A percentile compares a stretch with the other conserved stretches of the same genome.
phyloP scores from a whole-genome alignment of 2,329 filamentous ascomycete genomes.

The Fusarium sp. region DNA sequence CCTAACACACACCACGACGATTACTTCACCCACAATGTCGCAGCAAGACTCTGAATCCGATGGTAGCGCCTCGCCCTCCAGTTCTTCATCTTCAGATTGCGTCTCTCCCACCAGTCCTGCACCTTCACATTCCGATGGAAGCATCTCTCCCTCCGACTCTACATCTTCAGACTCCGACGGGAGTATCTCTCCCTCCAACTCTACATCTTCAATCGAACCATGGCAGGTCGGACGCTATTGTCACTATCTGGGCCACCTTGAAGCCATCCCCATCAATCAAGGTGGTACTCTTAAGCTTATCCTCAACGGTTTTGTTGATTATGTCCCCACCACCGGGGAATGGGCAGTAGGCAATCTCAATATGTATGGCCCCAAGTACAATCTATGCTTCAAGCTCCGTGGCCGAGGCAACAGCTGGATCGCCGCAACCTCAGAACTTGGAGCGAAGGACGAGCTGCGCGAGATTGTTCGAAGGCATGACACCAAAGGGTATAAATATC shows the following conservation, averaged over 20 bases:
- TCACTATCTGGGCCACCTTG: neutral
- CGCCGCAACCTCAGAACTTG: fast-evolving
- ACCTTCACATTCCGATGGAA: too few relatives aligned
- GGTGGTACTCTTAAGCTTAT: neutral
- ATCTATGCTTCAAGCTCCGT: neutral
- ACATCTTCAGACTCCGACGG: too few relatives aligned
- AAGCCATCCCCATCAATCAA: neutral
- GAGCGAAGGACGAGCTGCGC: neutral
- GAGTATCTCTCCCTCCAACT: neutral
- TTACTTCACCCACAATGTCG: neutral
- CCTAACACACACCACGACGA: too few relatives aligned
- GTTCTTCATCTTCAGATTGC: neutral
- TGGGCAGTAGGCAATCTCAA: neutral
- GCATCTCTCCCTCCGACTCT: too few relatives aligned
- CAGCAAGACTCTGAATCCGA: neutral
- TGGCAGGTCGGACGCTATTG: neutral
- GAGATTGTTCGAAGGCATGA: neutral
- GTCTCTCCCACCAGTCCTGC: too few relatives aligned
- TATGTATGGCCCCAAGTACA: fast-evolving
- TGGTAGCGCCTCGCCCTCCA: too few relatives aligned
- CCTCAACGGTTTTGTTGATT: too few relatives aligned
- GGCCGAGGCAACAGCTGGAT: neutral
- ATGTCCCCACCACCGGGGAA: too few relatives aligned
- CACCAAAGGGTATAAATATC: neutral
- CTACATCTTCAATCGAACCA: neutral